phyloP scores from a whole-genome alignment of 495 filamentous ascomycete genomes.

The Penicillium flavigenum region DNA sequence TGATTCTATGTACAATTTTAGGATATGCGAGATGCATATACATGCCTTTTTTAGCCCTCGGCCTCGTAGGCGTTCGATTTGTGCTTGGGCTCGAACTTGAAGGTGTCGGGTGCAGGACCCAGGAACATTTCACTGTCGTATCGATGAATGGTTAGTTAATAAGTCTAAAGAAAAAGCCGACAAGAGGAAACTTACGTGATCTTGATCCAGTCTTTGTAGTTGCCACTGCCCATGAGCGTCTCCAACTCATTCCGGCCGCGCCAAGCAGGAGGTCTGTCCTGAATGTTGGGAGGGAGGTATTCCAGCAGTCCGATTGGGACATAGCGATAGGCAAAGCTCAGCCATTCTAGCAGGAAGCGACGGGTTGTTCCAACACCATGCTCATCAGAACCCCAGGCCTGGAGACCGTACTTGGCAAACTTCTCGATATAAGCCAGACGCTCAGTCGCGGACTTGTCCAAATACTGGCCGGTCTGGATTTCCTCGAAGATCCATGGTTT shows the following conservation, averaged over 20 bases:
- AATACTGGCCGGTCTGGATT: slow-evolving; percentile 84
- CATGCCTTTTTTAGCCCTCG: slow-evolving; percentile 48
- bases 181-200: slow-evolving; percentile 68
- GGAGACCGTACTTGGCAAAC: slow-evolving; percentile 85
- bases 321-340: slow-evolving; percentile 89
- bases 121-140: slow-evolving; percentile 87
- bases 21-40: neutral
- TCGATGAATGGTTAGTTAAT: slow-evolving; percentile 16
- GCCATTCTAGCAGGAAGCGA: slow-evolving; percentile 89
- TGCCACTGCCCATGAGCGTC: slow-evolving; percentile 79
- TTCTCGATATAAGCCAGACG: slow-evolving; percentile 81
- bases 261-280: slow-evolving; percentile 83
- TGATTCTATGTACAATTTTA: slow-evolving; percentile 15
- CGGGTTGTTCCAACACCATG: slow-evolving; percentile 84
- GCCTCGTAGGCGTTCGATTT: slow-evolving; percentile 83
- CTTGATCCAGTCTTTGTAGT: slow-evolving; percentile 98
- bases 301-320: slow-evolving; percentile 87
- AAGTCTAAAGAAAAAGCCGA: neutral
- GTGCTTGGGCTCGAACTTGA: slow-evolving; percentile 97
- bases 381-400: slow-evolving; percentile 94
- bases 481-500: slow-evolving; percentile 99
- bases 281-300: slow-evolving; percentile 77
- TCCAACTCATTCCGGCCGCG: slow-evolving; percentile 85
- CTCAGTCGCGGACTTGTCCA: slow-evolving; percentile 90
- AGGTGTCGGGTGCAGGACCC: slow-evolving; percentile 82